Base-by-base conservation (phyloP, 352 stramenopile species). In the Pythium dissimile region DNA sequence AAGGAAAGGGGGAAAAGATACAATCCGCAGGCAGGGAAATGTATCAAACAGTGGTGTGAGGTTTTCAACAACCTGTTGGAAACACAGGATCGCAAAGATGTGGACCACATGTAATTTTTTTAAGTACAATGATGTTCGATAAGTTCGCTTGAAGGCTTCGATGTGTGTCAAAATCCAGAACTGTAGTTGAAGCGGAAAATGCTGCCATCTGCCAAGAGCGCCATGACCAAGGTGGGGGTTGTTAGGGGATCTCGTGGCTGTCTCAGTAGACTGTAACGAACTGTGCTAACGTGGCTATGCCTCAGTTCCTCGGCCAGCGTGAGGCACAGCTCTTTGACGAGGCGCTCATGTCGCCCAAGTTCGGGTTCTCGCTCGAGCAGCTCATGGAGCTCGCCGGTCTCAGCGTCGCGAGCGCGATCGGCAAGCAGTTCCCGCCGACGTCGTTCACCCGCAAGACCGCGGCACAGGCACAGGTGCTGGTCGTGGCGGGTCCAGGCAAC, bases 351-450 rank as follows among this genome's bases (percentile, higher is more conserved):
- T 79, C 72, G 23, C 77, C 59, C 23, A 64, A 50, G 20, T 74
- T 86, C 45, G 92, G 92, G 2, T 98, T 98, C 69, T 96, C 82
- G 21, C 87, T 98, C 49, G 89, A 98, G 55, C 97, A 99, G 75
- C 79, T 99, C 18, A 99, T 99, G 97, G 97, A 99, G 73, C 79
- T 99, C 18, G 97, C 97, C 9, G 97, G 97, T 4, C 71, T 99
- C 10, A 92, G 88, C 64, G 95, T 99, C 16, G 94, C 96, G 6
- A 88, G 86, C 37, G 94, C 95, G 2, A 76, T 99, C 43, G 65
- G 71, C 26, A 86, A 97, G 55, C 71, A 86, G 28, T 93, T 52
- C 28, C 49, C 58, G 8, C 42, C 46, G 8, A 20, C 18, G 13
- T 0, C 6, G 31, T 34, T 41, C 23, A 7, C 41, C 18, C 23